These are phyloP conservation scores for Apiospora kogelbergensis DNA, from an alignment of 2,329 filamentous ascomycete genomes.

Conservation along the genomic window DNA sequence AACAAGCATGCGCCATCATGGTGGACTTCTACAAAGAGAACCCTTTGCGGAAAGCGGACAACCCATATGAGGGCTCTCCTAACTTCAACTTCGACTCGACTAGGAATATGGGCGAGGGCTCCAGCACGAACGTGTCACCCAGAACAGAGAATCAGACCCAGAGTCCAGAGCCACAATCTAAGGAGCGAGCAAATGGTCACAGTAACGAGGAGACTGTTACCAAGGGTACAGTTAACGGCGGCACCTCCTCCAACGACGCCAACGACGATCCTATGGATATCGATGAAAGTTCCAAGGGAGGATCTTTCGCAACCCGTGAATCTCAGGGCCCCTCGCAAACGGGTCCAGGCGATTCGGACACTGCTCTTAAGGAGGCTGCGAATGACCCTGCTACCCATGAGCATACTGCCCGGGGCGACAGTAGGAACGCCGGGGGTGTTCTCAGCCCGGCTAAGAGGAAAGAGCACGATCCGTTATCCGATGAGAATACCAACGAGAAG, in stretches of 20 bases:
- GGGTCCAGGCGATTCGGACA: conserved; percentile 31
- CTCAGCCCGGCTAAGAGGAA: conserved; percentile 44
- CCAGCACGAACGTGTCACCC: conserved; percentile 49
- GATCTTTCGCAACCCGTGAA: conserved; percentile 16
- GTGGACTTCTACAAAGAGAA: conserved; percentile 67
- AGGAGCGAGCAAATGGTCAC: not conserved
- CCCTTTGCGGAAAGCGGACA: conserved; percentile 58
- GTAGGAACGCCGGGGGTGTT: conserved; percentile 30
- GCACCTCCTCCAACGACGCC: conserved; percentile 19
- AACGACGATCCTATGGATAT: conserved; percentile 30
- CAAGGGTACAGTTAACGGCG: conserved; percentile 37
- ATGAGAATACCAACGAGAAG: conserved; percentile 41
- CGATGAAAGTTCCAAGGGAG: conserved; percentile 16
- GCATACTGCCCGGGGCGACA: conserved; percentile 21
- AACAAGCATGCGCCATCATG: conserved; percentile 74
- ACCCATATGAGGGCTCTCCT: conserved; percentile 50
- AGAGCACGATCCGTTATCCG: conserved; percentile 35
- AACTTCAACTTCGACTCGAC: conserved; percentile 55
- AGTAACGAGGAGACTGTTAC: not conserved
- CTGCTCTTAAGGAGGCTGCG: conserved; percentile 30
- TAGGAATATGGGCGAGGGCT: conserved; percentile 49
- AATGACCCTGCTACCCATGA: conserved; percentile 28
- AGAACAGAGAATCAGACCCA: conserved; percentile 48
- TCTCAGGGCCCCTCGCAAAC: conserved; percentile 20
- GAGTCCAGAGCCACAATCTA: conserved; percentile 38